Percentiles rank a stretch among this genome's conserved stretches.
phyloP scores from a whole-genome alignment of 306 rosid genomes.

The Dryas octopetala region DNA sequence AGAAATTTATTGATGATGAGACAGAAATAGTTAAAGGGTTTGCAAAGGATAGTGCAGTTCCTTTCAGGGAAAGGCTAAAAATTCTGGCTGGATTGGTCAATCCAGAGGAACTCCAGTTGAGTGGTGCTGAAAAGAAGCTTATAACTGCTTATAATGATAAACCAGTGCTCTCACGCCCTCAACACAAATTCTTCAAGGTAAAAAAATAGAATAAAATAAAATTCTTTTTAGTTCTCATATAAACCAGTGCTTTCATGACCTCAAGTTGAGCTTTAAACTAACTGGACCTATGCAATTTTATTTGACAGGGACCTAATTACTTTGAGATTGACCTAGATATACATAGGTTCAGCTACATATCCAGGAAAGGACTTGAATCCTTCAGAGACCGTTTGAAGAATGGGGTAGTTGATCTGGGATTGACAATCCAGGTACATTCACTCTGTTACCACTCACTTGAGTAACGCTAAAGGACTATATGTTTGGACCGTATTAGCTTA shows the following conservation, averaged over 20 bases:
- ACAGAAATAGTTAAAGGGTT: constrained; percentile 75
- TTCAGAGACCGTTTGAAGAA: constrained; percentile 64
- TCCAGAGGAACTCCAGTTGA: constrained; percentile 72
- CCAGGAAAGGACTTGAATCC: constrained; percentile 90
- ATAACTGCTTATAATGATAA: constrained; percentile 74
- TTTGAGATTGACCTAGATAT: constrained; percentile 93
- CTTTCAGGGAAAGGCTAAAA: constrained; percentile 84
- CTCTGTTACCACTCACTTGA: background rate
- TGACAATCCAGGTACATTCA: constrained; percentile 76
- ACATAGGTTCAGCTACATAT: constrained; percentile 88
- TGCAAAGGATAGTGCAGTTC: constrained; percentile 49
- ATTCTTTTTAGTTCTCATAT: background rate
- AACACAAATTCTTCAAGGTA: constrained; percentile 77
- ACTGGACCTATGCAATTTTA: background rate
- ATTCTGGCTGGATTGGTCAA: constrained; percentile 76
- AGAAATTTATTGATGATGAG: constrained; percentile 74
- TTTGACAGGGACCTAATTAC: constrained; percentile 74
- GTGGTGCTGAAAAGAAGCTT: constrained; percentile 76
- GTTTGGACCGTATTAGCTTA: too few species aligned
- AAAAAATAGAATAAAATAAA: background rate
- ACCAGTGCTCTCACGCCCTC: constrained; percentile 96
- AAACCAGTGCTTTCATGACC: too few species aligned
- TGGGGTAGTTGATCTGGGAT: constrained; percentile 75
- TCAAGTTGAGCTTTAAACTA: background rate
- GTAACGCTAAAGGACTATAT: too few species aligned